A percentile compares a stretch with the other conserved stretches of the same genome.
phyloP scores from a whole-genome alignment of 2,329 filamentous ascomycete species.

The Shiraia bambusicola region DNA sequence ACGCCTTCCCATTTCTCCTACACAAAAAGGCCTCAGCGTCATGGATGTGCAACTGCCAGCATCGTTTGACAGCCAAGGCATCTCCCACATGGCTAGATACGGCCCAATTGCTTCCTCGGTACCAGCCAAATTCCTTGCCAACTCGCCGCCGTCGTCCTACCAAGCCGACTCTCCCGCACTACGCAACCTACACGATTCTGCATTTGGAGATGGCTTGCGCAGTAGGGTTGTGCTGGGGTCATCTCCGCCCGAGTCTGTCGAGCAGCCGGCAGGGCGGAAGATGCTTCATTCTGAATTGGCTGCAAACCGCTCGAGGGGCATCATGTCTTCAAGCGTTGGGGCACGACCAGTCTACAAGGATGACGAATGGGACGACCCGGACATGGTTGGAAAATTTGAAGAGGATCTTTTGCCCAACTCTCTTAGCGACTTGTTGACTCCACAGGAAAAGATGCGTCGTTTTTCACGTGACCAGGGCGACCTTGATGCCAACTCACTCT shows the following conservation, averaged over 20 bases:
- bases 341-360: conserved; percentile 46
- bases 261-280: conserved; percentile 62
- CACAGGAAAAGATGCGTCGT: conserved; percentile 61
- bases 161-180: conserved; percentile 63
- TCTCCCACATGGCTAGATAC: conserved; percentile 86
- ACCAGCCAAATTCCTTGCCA: conserved; percentile 87
- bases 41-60: conserved; percentile 90
- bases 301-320: conserved; percentile 55
- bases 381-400: conserved; percentile 71
- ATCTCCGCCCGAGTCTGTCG: conserved; percentile 63
- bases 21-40: conserved; percentile 75
- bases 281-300: conserved; percentile 65
- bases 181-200: conserved; percentile 65
- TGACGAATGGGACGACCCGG: conserved; percentile 55
- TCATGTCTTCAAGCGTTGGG: conserved; percentile 63
- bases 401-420: conserved; percentile 82
- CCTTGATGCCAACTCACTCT: conserved; percentile 50
- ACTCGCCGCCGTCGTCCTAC: conserved; percentile 69
- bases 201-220: conserved; percentile 70
- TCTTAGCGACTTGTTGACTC: conserved; percentile 63
- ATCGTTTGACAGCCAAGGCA: conserved; percentile 94
- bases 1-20: conserved; percentile 77
- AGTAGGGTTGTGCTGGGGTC: conserved; percentile 50
- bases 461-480: conserved; percentile 61
- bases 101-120: conserved; percentile 91